phyloP scores from a whole-genome alignment of 176 grass and related monocot species.

The Triticum urartu region DNA sequence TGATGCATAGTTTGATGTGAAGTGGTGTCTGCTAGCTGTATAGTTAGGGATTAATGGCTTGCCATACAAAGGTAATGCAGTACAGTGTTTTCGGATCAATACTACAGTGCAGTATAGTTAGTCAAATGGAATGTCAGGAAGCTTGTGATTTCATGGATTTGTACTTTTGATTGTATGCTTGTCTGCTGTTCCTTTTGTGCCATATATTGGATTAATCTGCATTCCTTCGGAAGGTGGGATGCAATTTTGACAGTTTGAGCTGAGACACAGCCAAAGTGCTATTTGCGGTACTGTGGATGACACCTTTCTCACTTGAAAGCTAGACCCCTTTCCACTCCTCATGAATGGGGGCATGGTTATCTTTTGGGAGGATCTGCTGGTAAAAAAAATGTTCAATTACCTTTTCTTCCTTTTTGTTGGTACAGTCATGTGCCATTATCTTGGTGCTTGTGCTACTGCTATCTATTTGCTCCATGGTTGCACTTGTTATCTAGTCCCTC shows the following conservation, averaged over 20 bases:
- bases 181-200: neutral
- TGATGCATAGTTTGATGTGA: neutral
- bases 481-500: neutral
- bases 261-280: constrained; percentile 26
- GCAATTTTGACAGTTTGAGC: neutral
- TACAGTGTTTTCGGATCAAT: constrained; percentile 35
- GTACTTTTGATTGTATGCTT: constrained; percentile 11
- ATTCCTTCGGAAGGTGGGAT: neutral
- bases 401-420: neutral
- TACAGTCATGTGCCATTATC: constrained; percentile 28
- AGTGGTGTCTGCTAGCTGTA: constrained; percentile 1
- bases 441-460: constrained; percentile 22
- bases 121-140: neutral
- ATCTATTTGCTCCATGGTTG: neutral
- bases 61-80: neutral
- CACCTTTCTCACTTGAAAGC: neutral
- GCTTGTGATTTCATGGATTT: constrained; percentile 47
- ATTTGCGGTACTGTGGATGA: constrained; percentile 29
- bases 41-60: neutral
- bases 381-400: neutral
- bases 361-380: constrained; percentile 19
- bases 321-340: neutral
- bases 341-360: neutral
- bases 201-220: constrained; percentile 7
- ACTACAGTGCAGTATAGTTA: neutral